Evolutionary conservation across 768 basidiomycete genomes (phyloP), one percentile per base, ranked within the genome.

Genomic region (Atractiella rhizophila): DNA sequence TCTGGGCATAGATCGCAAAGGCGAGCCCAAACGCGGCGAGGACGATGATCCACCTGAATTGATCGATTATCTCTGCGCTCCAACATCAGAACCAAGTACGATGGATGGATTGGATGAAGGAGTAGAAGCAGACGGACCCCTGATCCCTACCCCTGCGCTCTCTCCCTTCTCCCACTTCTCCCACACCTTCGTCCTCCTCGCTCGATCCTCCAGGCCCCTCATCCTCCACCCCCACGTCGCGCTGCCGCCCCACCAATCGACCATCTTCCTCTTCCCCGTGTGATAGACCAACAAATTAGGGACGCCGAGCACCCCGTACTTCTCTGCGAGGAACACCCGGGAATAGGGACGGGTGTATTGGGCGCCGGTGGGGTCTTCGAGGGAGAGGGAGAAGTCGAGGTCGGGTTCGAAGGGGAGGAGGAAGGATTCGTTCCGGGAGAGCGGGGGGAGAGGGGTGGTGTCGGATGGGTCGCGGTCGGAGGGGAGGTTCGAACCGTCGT

Each of bases 291-390:
- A 42, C 1, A 53, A 20, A 15, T 45, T 47, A 1, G 51, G 51
- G 1, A 48, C 42, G 21, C 43, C 43, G 13, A 48, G 38, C 9
- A 53, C 40, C 16, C 36, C 37, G 39, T 45, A 48, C 39, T 48
- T 50, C 19, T 43, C 42, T 2, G 49, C 43, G 10, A 53, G 39
- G 43, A 43, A 33, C 5, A 48, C 51, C 20, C 51, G 37, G n/a
- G 42, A 44, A 45, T 40, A 53, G 11, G 51, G 51, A 5, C 51
- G 42, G 18, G 49, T 42, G 47, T 53, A 53, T 3, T 46, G 35
- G 1, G 29, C 13, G 5, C 44, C 34, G 3, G 18, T n/a, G 1
- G 46, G 41, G 37, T 44, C 45, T 10, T 35, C n/a, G 1, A 15
- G 5, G 37, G 27, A 25, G 4, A 42, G 29, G 3, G 23, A 27